Evolutionary conservation across 2,329 filamentous ascomycete species (phyloP).

Genomic region (Pseudovirgaria hyperparasitica): DNA sequence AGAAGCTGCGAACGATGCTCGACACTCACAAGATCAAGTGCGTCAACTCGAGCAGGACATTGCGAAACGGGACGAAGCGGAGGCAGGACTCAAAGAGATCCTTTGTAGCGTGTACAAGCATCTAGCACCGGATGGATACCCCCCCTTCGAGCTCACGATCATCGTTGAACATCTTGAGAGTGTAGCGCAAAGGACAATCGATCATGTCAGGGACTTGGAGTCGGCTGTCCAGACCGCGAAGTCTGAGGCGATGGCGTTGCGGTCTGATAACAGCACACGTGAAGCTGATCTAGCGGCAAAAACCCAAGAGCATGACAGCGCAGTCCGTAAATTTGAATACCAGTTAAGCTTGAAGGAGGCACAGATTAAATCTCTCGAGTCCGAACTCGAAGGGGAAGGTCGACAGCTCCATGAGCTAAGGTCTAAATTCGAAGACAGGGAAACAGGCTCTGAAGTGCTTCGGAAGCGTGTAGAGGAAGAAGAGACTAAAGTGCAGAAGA

Average conservation of each 20-base stretch:
- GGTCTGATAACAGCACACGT: constrained; percentile 26
- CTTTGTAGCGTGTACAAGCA: constrained; percentile 23
- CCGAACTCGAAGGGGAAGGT: constrained; percentile 52
- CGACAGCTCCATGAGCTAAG: constrained; percentile 57
- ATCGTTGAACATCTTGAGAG: constrained; percentile 32
- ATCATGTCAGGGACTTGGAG: constrained; percentile 31
- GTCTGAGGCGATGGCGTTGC: constrained; percentile 32
- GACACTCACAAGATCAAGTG: constrained; percentile 24
- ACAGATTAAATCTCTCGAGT: constrained; percentile 31
- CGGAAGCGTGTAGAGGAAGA: constrained; percentile 64
- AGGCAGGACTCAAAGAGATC: constrained; percentile 14
- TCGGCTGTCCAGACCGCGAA: constrained; percentile 34
- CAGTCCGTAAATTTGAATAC: constrained; percentile 25
- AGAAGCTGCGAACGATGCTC: constrained; percentile 36
- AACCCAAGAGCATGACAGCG: constrained; percentile 23
- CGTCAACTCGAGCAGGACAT: constrained; percentile 47
- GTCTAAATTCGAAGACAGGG: constrained; percentile 64
- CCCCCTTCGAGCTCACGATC: constrained; percentile 23
- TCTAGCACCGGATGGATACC: constrained; percentile 19
- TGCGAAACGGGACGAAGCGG: constrained; percentile 34
- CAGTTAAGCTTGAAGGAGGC: constrained; percentile 35
- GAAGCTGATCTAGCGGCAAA: constrained; percentile 23
- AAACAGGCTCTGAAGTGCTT: constrained; percentile 69
- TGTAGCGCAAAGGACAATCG: constrained; percentile 27
- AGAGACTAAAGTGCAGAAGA: constrained; percentile 53